These are phyloP conservation scores for Leishmania mexicana DNA, from an alignment of 208 protist species.

Conservation along the genomic window DNA sequence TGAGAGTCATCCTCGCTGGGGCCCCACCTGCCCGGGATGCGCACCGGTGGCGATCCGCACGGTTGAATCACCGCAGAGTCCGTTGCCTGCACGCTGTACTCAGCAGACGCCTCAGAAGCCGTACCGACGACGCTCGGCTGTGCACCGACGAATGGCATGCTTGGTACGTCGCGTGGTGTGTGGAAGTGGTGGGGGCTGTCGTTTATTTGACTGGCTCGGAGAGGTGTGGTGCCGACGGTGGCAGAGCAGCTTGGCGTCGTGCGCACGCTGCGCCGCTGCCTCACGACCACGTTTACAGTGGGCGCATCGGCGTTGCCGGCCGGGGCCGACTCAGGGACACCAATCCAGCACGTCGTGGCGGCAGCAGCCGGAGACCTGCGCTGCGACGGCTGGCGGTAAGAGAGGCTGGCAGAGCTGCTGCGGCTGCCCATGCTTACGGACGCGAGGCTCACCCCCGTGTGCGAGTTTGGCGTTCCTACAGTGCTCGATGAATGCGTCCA, in stretches of 20 bases:
- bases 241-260: slow-evolving; percentile 11
- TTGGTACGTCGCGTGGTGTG: not conserved
- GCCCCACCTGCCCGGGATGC: slow-evolving; percentile 12
- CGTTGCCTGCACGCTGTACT: not conserved
- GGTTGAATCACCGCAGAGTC: not conserved
- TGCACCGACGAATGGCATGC: not conserved
- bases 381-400: slow-evolving; percentile 1
- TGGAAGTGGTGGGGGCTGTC: not conserved
- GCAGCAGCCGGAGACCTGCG: not conserved
- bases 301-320: slow-evolving; percentile 7
- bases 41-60: slow-evolving; percentile 20
- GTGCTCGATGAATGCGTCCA: slow-evolving; percentile 15
- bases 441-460: not conserved
- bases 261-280: slow-evolving; percentile 20
- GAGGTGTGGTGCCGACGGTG: not conserved
- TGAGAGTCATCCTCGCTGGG: slow-evolving; percentile 26
- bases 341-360: slow-evolving; percentile 20
- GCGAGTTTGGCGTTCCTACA: slow-evolving; percentile 11
- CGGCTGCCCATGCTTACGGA: not conserved
- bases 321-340: slow-evolving; percentile 9
- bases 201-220: not conserved
- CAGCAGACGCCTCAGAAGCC: not conserved
- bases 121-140: not conserved
- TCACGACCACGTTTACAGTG: slow-evolving; percentile 31
- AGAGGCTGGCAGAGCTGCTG: slow-evolving; percentile 4